Base-by-base conservation (phyloP, 2,329 filamentous ascomycete genomes). In the Septoria linicola region DNA sequence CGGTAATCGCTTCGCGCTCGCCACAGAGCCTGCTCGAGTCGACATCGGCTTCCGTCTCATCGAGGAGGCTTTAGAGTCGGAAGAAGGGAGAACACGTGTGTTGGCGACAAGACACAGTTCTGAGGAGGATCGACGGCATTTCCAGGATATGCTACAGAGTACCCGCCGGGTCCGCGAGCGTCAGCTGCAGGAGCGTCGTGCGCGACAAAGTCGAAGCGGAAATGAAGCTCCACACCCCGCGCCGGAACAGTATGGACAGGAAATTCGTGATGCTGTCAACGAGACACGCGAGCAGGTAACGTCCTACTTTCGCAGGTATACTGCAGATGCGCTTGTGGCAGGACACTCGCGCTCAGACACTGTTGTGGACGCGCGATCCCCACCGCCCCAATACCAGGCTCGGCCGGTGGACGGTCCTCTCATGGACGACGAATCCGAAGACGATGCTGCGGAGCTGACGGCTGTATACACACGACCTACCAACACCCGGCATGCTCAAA, bases 1-100 rank as follows among this genome's bases (percentile, higher is more conserved):
- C 8, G 63, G 60, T 44, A 57, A 64, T 36, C 53, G 61, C 3
- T 64, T 65, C 44, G 63, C 58, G 11, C 45, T 60, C 19, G 45
- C 46, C 5, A 47, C 57, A 20, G 62, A 63, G 43, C 52, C 53
- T 8, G 55, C 50, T 2, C 51, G 53, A 14, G 53, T 66, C 7
- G 65, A 67, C 34, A 61, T 67, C 20, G 65, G 65, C 21, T 65
- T 66, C 53, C 52, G 63, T 4, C 57, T 67, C 10, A 63, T 66
- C 25, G 63, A 66, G 36, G 62, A 64, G 45, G 64, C 64, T 16
- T 41, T 66, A 6, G 55, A 62, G 21, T 62, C 56, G 6, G 54
- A 59, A 3, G 61, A 62, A 37, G 64, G 64, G 21, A 61, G 63
- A 3, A 46, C 57, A 16, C 61, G 62, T 10, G 54, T 67, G 3